phyloP scores from a whole-genome alignment of 2,329 filamentous ascomycete species.

The Colletotrichum lentis region DNA sequence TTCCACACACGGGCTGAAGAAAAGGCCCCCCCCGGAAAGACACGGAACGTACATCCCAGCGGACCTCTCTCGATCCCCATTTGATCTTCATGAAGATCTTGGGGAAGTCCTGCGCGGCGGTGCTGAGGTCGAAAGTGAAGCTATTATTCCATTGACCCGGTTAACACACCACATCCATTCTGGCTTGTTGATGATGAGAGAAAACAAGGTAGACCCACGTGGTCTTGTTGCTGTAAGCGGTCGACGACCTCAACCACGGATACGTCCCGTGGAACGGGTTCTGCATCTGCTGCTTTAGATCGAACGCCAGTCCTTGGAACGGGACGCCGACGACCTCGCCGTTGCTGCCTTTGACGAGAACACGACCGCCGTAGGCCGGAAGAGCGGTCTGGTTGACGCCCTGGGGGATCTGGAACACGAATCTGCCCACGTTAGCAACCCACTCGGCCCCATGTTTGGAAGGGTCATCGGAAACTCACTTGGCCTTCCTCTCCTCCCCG shows the following conservation, averaged over 20 bases:
- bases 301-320: constrained; percentile 38
- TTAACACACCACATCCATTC: background rate
- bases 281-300: constrained; percentile 32
- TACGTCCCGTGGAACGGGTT: constrained; percentile 33
- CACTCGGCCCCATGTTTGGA: too few relatives aligned
- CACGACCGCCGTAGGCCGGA: constrained; percentile 48
- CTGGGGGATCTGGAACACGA: constrained; percentile 42
- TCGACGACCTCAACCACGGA: constrained; percentile 26
- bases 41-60: constrained; percentile 38
- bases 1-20: too few relatives aligned
- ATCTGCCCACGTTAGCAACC: constrained; percentile 9
- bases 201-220: constrained; percentile 17
- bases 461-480: constrained; percentile 15
- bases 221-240: constrained; percentile 29
- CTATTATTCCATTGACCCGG: background rate
- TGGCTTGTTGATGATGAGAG: too few relatives aligned
- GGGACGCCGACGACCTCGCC: constrained; percentile 47
- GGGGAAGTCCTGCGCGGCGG: constrained; percentile 37
- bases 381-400: constrained; percentile 44
- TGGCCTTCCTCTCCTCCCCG: constrained; percentile 21
- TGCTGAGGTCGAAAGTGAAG: constrained; percentile 32
- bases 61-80: constrained; percentile 41
- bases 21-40: too few relatives aligned
- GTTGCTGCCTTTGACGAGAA: constrained; percentile 45
- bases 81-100: constrained; percentile 37